phyloP scores from a whole-genome alignment of 345 rosid species.

The Eucalyptus pumila region DNA sequence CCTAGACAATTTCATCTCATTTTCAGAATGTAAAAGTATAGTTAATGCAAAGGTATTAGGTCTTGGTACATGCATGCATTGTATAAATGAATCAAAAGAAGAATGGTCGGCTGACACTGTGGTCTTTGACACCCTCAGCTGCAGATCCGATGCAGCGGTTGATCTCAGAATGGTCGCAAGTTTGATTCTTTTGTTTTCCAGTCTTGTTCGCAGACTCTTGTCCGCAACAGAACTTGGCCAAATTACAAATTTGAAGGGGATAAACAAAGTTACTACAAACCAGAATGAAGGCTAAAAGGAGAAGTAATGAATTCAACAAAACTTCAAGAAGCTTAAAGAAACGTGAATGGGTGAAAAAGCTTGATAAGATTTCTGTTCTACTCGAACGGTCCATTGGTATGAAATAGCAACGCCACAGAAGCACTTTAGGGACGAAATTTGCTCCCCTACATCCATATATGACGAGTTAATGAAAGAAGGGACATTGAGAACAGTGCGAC shows the following conservation, averaged over 20 bases:
- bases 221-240: background rate
- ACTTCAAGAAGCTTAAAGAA: background rate
- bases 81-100: background rate
- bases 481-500: background rate
- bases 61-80: background rate
- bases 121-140: background rate
- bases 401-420: background rate
- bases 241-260: background rate
- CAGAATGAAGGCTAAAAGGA: background rate
- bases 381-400: background rate
- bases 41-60: background rate
- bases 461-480: too few species aligned
- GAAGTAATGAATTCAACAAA: background rate
- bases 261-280: background rate
- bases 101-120: background rate
- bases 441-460: background rate
- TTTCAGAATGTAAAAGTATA: background rate
- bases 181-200: background rate
- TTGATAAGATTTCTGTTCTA: background rate
- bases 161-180: background rate
- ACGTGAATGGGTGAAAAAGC: background rate
- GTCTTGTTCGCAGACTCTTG: background rate
- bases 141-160: background rate
- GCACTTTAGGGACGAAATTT: background rate
- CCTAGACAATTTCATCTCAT: background rate